Percentiles rank a stretch among this genome's conserved stretches.
Conservation (phyloP, 2,329 filamentous ascomycete genomes). For the Alternaria tenuissima region DNA sequence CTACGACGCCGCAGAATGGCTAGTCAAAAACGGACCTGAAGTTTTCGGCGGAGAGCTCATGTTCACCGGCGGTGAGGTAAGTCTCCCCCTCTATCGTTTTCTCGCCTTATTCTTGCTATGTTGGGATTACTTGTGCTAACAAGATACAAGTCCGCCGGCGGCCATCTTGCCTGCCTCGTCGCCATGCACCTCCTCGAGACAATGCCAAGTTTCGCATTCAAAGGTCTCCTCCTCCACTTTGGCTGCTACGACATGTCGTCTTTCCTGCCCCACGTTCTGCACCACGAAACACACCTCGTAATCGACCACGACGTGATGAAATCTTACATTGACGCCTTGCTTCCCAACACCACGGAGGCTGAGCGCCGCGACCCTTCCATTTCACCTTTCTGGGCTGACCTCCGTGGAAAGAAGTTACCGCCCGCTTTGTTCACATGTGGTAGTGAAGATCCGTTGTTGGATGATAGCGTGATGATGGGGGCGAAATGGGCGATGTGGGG, state of each 20-base stretch:
- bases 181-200: slow-evolving; percentile 57
- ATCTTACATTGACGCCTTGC: slow-evolving; percentile 56
- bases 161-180: slow-evolving; percentile 58
- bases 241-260: slow-evolving; percentile 60
- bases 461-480: slow-evolving; percentile 63
- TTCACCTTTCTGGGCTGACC: slow-evolving; percentile 61
- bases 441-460: slow-evolving; percentile 63
- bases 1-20: slow-evolving; percentile 63
- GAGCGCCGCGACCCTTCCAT: slow-evolving; percentile 57
- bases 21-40: slow-evolving; percentile 58
- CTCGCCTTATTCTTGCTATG: neutral
- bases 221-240: slow-evolving; percentile 62
- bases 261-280: slow-evolving; percentile 52
- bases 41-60: slow-evolving; percentile 54
- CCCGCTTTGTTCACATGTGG: slow-evolving; percentile 64
- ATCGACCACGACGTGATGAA: slow-evolving; percentile 58
- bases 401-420: slow-evolving; percentile 53
- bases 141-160: slow-evolving; percentile 58
- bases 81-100: slow-evolving; percentile 18
- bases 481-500: slow-evolving; percentile 63
- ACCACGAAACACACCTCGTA: slow-evolving; percentile 54
- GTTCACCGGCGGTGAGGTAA: slow-evolving; percentile 53
- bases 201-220: slow-evolving; percentile 52
- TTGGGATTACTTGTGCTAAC: neutral
- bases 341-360: slow-evolving; percentile 53